Conservation (phyloP, 768 basidiomycete species). For the Leccinum incarnatum region DNA sequence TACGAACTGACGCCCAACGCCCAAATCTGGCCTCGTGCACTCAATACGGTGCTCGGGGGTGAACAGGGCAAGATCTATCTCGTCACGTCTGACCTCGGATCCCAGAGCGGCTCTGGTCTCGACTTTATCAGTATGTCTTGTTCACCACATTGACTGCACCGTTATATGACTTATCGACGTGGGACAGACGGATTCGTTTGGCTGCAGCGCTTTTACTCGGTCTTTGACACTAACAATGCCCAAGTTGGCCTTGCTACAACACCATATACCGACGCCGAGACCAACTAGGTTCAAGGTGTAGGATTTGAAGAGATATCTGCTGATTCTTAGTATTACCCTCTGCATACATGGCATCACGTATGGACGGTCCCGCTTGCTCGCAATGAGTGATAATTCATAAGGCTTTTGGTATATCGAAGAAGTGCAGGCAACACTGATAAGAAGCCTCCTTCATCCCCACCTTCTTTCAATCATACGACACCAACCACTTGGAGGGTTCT, state of each 20-base stretch:
- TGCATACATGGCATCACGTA: background rate
- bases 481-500: too few relatives aligned
- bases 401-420: background rate
- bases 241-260: slow-evolving; percentile 29
- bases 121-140: slow-evolving; percentile 59
- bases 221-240: slow-evolving; percentile 40
- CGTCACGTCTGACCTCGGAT: slow-evolving; percentile 51
- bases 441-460: too few relatives aligned
- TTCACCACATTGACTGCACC: background rate
- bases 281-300: background rate
- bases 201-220: slow-evolving; percentile 61
- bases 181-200: slow-evolving; percentile 51
- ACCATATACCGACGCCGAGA: slow-evolving; percentile 40
- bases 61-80: slow-evolving; percentile 48
- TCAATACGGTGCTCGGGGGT: slow-evolving; percentile 60
- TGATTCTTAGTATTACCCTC: background rate
- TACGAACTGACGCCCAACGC: slow-evolving; percentile 61
- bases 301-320: background rate
- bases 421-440: too few relatives aligned
- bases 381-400: background rate
- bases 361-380: background rate
- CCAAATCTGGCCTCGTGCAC: slow-evolving; percentile 65
- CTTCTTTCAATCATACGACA: too few relatives aligned
- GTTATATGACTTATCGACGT: background rate
- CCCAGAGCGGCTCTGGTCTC: slow-evolving; percentile 50